A percentile compares a stretch with the other conserved stretches of the same genome.
These are phyloP conservation scores for Amphicarpaea edgeworthii DNA, from an alignment of 306 rosid species.

Conservation along the genomic window DNA sequence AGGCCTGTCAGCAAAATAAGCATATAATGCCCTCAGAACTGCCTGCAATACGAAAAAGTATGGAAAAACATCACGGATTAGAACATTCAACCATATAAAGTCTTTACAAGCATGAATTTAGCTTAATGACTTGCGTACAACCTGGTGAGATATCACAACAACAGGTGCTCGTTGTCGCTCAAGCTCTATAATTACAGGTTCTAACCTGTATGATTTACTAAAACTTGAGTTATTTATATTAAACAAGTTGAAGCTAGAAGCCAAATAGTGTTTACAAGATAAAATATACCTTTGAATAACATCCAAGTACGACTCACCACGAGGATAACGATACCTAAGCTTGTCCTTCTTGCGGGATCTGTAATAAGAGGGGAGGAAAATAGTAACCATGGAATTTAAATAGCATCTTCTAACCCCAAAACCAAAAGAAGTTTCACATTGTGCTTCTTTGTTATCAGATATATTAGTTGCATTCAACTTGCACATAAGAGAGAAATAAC, in stretches of 20 bases:
- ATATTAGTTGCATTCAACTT: slow-evolving; percentile 38
- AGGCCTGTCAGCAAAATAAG: slow-evolving; percentile 98
- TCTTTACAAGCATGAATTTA: slow-evolving; percentile 7
- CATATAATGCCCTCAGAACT: slow-evolving; percentile 94
- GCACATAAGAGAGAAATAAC: slow-evolving; percentile 38
- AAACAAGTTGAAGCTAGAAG: slow-evolving; percentile 30
- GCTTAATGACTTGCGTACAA: slow-evolving; percentile 40
- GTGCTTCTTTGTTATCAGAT: slow-evolving; percentile 11
- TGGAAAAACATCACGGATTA: slow-evolving; percentile 29
- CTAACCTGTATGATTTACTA: slow-evolving; percentile 72
- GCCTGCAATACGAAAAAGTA: slow-evolving; percentile 66
- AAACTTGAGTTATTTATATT: slow-evolving; percentile 29
- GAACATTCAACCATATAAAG: slow-evolving; percentile 36
- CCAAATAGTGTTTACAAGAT: slow-evolving; percentile 18
- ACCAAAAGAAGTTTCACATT: slow-evolving; percentile 8
- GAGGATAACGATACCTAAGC: slow-evolving; percentile 97
- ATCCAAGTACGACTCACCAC: slow-evolving; percentile 98
- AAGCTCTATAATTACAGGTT: slow-evolving; percentile 97
- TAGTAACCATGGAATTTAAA: slow-evolving; percentile 27
- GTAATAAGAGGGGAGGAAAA: slow-evolving; percentile 18
- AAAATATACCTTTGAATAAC: slow-evolving; percentile 83
- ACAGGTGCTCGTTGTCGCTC: slow-evolving; percentile 99
- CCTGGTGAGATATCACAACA: slow-evolving; percentile 98
- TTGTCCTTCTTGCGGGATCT: slow-evolving; percentile 94
- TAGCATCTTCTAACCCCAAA: slow-evolving; percentile 27